Percentiles rank a stretch among this genome's conserved stretches.
Evolutionary conservation across 2,329 filamentous ascomycete genomes (phyloP).

Genomic region (Alternaria alternata): DNA sequence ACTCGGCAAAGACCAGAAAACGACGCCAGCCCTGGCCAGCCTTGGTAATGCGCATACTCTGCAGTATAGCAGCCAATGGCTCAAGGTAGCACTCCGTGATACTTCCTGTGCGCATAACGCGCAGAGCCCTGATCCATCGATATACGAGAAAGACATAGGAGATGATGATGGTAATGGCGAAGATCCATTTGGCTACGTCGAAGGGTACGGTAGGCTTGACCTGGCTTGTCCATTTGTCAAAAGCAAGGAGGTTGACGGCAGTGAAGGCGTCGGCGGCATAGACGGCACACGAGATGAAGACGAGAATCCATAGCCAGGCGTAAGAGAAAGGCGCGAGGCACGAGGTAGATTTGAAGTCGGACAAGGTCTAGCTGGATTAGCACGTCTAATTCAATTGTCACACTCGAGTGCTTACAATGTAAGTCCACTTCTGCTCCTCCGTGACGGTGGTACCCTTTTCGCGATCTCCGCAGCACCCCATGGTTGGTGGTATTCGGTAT

Average conservation of each 20-base stretch:
- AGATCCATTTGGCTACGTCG: constrained; percentile 90
- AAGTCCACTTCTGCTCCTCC: constrained; percentile 77
- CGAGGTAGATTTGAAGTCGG: constrained; percentile 84
- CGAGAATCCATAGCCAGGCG: constrained; percentile 81
- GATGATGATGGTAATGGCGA: constrained; percentile 87
- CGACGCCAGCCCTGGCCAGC: constrained; percentile 81
- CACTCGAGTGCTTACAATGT: constrained; percentile 72
- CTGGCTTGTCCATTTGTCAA: constrained; percentile 86
- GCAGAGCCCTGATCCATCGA: constrained; percentile 80
- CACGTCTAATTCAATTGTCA: not conserved
- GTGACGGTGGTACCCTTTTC: constrained; percentile 51
- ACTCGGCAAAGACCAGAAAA: constrained; percentile 89
- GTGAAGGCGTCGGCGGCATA: constrained; percentile 94
- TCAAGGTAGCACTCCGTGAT: constrained; percentile 93
- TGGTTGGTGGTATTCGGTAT: constrained; percentile 37
- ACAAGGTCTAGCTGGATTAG: constrained; percentile 53
- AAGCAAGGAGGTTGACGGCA: constrained; percentile 86
- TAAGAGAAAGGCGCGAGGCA: constrained; percentile 83
- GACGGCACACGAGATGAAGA: constrained; percentile 80
- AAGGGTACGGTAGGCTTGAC: constrained; percentile 81
- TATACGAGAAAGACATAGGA: constrained; percentile 84
- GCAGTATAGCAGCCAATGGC: constrained; percentile 81
- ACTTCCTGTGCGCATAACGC: constrained; percentile 83
- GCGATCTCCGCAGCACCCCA: constrained; percentile 51
- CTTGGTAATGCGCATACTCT: constrained; percentile 77